These are phyloP conservation scores for Amphichorda felina DNA, from an alignment of 2,329 filamentous ascomycete genomes.

Conservation along the genomic window DNA sequence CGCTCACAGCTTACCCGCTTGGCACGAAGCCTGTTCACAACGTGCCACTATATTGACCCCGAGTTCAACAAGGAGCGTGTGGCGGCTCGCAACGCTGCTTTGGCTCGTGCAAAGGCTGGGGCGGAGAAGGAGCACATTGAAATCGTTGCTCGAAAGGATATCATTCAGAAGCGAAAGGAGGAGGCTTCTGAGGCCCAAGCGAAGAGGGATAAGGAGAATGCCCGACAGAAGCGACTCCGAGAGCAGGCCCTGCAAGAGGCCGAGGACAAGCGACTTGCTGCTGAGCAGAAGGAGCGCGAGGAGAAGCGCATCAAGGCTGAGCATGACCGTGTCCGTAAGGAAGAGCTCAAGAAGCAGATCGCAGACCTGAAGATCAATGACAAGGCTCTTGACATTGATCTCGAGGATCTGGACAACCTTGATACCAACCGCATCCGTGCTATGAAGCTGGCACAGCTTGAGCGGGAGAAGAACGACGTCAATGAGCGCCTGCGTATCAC, in stretches of 20 bases:
- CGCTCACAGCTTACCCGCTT: slow-evolving; percentile 87
- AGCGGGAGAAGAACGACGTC: slow-evolving; percentile 96
- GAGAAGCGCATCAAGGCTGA: slow-evolving; percentile 77
- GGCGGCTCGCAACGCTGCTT: slow-evolving; percentile 67
- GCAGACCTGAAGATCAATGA: slow-evolving; percentile 83
- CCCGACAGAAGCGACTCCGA: slow-evolving; percentile 73
- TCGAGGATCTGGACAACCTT: slow-evolving; percentile 72
- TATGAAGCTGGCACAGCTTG: slow-evolving; percentile 89
- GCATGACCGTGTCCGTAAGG: slow-evolving; percentile 78
- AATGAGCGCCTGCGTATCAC: slow-evolving; percentile 84
- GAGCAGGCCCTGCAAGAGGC: slow-evolving; percentile 83
- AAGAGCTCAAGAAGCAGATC: slow-evolving; percentile 87
- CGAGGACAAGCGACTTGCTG: slow-evolving; percentile 77
- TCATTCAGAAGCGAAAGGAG: slow-evolving; percentile 96
- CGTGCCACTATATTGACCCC: slow-evolving; percentile 92
- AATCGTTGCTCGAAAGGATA: slow-evolving; percentile 70
- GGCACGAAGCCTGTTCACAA: slow-evolving; percentile 81
- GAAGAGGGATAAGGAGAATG: slow-evolving; percentile 84
- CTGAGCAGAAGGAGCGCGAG: slow-evolving; percentile 87
- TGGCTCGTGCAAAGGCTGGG: slow-evolving; percentile 72
- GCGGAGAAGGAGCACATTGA: slow-evolving; percentile 87
- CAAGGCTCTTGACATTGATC: slow-evolving; percentile 64
- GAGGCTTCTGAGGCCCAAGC: slow-evolving; percentile 82
- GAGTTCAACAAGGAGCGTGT: slow-evolving; percentile 72
- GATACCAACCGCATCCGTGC: slow-evolving; percentile 85